Evolutionary conservation across 176 grass and related monocot species (phyloP).

Genomic region (Guadua angustifolia): DNA sequence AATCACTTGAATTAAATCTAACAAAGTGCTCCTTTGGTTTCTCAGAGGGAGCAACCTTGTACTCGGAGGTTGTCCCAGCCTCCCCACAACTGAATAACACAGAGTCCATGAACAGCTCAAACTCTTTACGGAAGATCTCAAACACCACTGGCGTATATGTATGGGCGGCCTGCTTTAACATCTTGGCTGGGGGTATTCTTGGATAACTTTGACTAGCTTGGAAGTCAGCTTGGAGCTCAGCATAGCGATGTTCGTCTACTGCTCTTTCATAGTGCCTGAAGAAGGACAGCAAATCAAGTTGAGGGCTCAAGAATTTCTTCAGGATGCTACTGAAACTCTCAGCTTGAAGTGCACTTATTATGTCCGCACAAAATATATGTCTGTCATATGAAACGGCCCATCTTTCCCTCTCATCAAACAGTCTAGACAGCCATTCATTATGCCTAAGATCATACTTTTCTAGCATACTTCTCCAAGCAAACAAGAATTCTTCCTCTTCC

Average conservation of each 20-base stretch:
- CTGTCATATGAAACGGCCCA: slow-evolving; percentile 86
- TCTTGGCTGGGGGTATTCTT: slow-evolving; percentile 94
- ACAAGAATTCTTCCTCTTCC: slow-evolving; percentile 80
- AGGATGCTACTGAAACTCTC: slow-evolving; percentile 82
- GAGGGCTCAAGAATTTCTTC: slow-evolving; percentile 89
- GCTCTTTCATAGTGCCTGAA: slow-evolving; percentile 97
- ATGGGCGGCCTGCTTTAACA: slow-evolving; percentile 93
- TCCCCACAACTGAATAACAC: slow-evolving; percentile 82
- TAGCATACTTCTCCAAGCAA: slow-evolving; percentile 86
- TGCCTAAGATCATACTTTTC: slow-evolving; percentile 95
- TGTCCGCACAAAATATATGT: slow-evolving; percentile 94
- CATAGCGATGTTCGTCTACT: slow-evolving; percentile 94
- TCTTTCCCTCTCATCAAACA: slow-evolving; percentile 89
- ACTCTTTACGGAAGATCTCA: slow-evolving; percentile 95
- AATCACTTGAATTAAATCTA: slow-evolving; percentile 82
- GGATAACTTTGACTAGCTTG: slow-evolving; percentile 98
- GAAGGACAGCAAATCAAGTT: slow-evolving; percentile 87
- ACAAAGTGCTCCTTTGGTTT: slow-evolving; percentile 87
- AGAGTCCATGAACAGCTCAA: slow-evolving; percentile 99
- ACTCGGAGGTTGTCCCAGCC: slow-evolving; percentile 68
- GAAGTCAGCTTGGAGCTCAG: slow-evolving; percentile 97
- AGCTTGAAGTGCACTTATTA: slow-evolving; percentile 73
- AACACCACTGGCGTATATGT: slow-evolving; percentile 96
- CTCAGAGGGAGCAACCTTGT: slow-evolving; percentile 82
- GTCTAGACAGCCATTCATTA: slow-evolving; percentile 88